These are phyloP conservation scores for Debaryomyces nepalensis DNA, from an alignment of 1,139 yeast species.

Conservation along the genomic window DNA sequence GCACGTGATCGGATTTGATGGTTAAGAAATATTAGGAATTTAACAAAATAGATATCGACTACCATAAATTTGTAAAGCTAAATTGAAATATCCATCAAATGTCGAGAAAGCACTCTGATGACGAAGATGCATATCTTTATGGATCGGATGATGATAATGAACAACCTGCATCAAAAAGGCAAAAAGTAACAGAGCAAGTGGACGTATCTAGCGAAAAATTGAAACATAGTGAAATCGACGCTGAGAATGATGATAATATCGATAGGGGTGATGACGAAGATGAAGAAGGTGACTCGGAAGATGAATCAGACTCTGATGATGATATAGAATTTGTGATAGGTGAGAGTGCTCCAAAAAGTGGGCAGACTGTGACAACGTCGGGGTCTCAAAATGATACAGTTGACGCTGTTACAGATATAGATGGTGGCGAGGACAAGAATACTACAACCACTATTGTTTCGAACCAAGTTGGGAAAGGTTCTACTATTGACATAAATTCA, in stretches of 20 bases:
- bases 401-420: conserved; percentile 50
- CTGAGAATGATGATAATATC: conserved; percentile 31
- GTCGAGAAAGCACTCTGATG: conserved; percentile 48
- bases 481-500: conserved; percentile 70
- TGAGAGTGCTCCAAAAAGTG: conserved; percentile 29
- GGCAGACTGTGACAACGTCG: conserved; percentile 26
- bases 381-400: conserved; percentile 28
- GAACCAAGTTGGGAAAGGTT: conserved; percentile 35
- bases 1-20: conserved; percentile 1
- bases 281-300: conserved; percentile 38
- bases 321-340: conserved; percentile 44
- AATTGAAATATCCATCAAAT: conserved; percentile 16
- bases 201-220: conserved; percentile 26
- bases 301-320: conserved; percentile 52
- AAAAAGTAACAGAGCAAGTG: conserved; percentile 21
- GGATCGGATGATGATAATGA: conserved; percentile 67
- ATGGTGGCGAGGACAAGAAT: conserved; percentile 28
- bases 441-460: conserved; percentile 40
- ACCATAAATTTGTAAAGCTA: background rate
- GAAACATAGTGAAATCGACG: conserved; percentile 27
- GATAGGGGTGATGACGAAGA: conserved; percentile 34
- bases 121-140: conserved; percentile 84
- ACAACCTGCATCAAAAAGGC: conserved; percentile 26
- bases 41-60: background rate
- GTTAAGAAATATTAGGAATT: background rate